Evolutionary conservation across 768 basidiomycete genomes (phyloP).

Genomic region (Lactarius hatsudake): DNA sequence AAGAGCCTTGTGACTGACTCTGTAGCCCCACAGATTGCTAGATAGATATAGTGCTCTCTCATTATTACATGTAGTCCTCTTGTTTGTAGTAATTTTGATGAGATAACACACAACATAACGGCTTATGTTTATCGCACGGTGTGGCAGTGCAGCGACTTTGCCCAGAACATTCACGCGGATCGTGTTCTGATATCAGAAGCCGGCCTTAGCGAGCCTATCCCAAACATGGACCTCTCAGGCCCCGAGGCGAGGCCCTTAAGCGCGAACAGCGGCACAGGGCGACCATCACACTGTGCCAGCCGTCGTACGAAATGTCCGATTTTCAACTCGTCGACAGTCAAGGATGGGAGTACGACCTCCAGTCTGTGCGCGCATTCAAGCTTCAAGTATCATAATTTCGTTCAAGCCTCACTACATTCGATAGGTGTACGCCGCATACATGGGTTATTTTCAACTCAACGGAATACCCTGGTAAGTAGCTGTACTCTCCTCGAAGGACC

Average conservation of each 20-base stretch:
- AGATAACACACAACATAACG: neutral
- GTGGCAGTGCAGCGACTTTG: neutral
- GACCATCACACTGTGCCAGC: neutral
- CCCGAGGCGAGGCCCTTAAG: neutral
- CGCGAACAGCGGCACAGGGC: constrained; percentile 10
- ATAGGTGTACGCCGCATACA: constrained; percentile 70
- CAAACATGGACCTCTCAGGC: constrained; percentile 6
- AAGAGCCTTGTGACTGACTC: constrained; percentile 6
- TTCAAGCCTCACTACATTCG: neutral
- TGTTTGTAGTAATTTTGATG: constrained; percentile 12
- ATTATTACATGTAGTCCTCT: neutral
- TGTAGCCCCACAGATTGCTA: neutral
- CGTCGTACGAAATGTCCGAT: constrained; percentile 48
- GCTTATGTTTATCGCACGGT: neutral
- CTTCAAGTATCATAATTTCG: constrained; percentile 5
- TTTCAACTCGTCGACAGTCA: constrained; percentile 71
- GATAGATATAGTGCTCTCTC: neutral
- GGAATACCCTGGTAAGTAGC: constrained; percentile 58
- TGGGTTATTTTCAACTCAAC: constrained; percentile 73
- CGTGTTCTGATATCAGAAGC: neutral
- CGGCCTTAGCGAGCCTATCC: constrained; percentile 5
- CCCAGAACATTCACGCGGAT: neutral
- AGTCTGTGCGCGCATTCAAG: constrained; percentile 53
- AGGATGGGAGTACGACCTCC: constrained; percentile 79
- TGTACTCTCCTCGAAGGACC: neutral